Percentiles rank a stretch among this genome's conserved stretches.
Evolutionary conservation across 129 eudicot species (phyloP).

Genomic region (Cynara cardunculus): DNA sequence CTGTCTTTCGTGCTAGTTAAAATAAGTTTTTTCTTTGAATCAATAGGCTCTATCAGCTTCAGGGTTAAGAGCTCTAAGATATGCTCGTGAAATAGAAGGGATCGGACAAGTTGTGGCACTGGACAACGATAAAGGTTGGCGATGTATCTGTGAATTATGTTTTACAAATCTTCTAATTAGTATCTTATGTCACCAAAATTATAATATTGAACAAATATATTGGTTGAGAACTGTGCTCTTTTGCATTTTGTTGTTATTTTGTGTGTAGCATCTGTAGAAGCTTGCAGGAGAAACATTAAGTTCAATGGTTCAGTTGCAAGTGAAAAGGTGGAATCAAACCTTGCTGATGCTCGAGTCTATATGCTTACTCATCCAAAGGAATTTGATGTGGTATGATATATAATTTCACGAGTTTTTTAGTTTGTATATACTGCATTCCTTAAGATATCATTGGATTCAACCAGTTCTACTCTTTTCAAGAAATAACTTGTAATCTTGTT

Average conservation of each 20-base stretch:
- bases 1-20: neutral
- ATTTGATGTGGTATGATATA: slow-evolving; percentile 81
- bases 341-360: slow-evolving; percentile 95
- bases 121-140: slow-evolving; percentile 79
- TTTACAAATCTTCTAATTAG: neutral
- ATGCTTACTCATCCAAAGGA: slow-evolving; percentile 99
- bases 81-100: slow-evolving; percentile 95
- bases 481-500: neutral
- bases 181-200: neutral
- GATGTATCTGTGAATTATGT: neutral
- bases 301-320: slow-evolving; percentile 86
- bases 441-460: no score
- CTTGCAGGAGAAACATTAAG: slow-evolving; percentile 90
- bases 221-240: neutral
- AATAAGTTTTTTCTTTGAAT: slow-evolving; percentile 9
- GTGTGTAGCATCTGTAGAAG: slow-evolving; percentile 84
- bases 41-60: slow-evolving; percentile 86
- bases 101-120: slow-evolving; percentile 91
- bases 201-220: neutral
- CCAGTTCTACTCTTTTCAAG: no score
- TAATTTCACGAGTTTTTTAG: neutral
- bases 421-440: neutral
- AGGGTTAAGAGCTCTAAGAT: slow-evolving; percentile 93
- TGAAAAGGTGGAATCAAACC: slow-evolving; percentile 86
- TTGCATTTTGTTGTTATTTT: neutral